Evolutionary conservation across 2,329 filamentous ascomycete species (phyloP).

Genomic region (Clonostachys rhizophaga): DNA sequence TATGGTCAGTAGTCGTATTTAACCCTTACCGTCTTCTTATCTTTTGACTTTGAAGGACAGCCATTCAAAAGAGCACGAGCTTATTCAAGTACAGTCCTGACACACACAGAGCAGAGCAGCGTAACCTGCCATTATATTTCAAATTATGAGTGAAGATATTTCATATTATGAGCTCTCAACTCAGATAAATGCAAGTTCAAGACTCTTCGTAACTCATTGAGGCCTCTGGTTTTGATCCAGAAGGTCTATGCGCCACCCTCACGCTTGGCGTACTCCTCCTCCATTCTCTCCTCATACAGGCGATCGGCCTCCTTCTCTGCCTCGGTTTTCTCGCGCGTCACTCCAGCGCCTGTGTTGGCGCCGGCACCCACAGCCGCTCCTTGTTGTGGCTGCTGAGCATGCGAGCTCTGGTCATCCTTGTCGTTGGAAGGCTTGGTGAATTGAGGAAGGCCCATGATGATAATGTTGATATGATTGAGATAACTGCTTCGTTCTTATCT

Average conservation of each 20-base stretch:
- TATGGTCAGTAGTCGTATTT: too few species aligned
- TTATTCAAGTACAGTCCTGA: too few species aligned
- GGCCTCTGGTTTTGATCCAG: not conserved
- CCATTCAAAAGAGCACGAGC: too few species aligned
- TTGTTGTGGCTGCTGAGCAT: conserved; percentile 7
- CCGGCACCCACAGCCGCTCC: conserved; percentile 32
- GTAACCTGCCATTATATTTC: too few species aligned
- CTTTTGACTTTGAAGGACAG: too few species aligned
- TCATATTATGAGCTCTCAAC: too few species aligned
- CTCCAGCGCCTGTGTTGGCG: conserved; percentile 42
- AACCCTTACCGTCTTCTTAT: too few species aligned
- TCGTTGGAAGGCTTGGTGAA: conserved; percentile 3
- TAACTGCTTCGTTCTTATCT: not conserved
- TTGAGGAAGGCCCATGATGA: conserved; percentile 19
- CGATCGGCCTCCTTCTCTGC: conserved; percentile 43
- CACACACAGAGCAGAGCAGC: too few species aligned
- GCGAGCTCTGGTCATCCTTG: conserved; percentile 4
- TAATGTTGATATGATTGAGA: not conserved
- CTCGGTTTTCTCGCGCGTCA: conserved; percentile 40
- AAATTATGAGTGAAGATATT: too few species aligned
- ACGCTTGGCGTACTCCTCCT: conserved; percentile 51
- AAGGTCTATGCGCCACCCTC: conserved; percentile 38
- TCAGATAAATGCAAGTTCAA: too few species aligned
- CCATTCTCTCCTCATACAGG: conserved; percentile 45
- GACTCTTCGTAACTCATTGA: too few species aligned